Base-by-base conservation (phyloP, 352 stramenopile species). In the Halophytophthora batemanensis region DNA sequence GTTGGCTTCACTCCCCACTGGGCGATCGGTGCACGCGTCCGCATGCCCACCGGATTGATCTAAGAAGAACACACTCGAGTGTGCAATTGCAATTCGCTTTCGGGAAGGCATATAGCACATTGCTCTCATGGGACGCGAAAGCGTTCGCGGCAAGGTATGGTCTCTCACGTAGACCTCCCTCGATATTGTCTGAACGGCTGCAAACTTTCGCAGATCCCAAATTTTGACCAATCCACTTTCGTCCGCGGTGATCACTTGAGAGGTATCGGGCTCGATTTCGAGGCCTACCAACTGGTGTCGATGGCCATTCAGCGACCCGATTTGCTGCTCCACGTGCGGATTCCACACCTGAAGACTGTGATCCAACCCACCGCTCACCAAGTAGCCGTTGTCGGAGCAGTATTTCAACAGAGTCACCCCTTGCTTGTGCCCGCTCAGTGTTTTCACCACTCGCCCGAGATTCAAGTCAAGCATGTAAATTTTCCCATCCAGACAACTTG, bases 281-380 rank as follows among this genome's bases (percentile, higher is more conserved):
- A 87, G 50, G 7, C 77, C 77, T 13, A 87, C 65, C 2, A 87
- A 46, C 34, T 83, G 71, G 18, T 64, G 57, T 1, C 53, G 51
- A 42, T 87, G 74, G 0, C 71, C 74, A 13, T 58, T 37, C 5
- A 87, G 47, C 18, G 63, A 66, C 2, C 66, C 74, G 36, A 87
- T 74, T 36, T 82, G 77, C 29, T 74, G 65, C 23, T 84, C 71
- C 11, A 86, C 61, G 34, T 81, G 73, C 17, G 77, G 74, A 42
- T 80, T 87, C 77, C 77, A 87, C 14, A 87, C 60, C 22, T 83
- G 65, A 0, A 87, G 41, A 15, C 53, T 64, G 34, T 86, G 74
- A 37, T 86, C 77, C 18, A 82, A 39, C 8, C 77, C 77, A 2
- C 57, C 74, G 21, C 71, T 87, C 35, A 86, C 48, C 4, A 87